These are phyloP conservation scores for Colletotrichum tofieldiae DNA, from an alignment of 2,329 filamentous ascomycete genomes.

Conservation along the genomic window DNA sequence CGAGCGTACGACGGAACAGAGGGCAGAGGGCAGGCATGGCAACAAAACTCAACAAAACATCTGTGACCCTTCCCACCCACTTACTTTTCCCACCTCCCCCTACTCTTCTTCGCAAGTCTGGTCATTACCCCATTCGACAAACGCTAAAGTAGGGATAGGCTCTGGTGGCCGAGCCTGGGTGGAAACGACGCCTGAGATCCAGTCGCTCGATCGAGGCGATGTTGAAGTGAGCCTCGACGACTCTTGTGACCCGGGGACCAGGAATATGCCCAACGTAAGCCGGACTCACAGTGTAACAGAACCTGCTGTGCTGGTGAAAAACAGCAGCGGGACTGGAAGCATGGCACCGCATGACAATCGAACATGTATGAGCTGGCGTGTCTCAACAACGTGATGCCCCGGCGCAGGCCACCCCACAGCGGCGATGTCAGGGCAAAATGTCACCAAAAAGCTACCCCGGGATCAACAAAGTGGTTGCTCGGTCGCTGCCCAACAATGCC, in stretches of 20 bases:
- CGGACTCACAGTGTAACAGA: background rate
- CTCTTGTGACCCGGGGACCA: background rate
- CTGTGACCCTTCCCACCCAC: background rate
- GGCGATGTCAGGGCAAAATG: conserved; percentile 7
- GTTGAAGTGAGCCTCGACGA: background rate
- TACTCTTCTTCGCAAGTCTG: background rate
- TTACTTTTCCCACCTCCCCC: background rate
- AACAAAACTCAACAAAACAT: background rate
- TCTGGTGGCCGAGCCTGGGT: background rate
- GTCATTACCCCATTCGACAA: background rate
- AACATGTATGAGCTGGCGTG: conserved; percentile 23
- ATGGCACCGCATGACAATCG: conserved; percentile 18
- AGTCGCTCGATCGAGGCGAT: background rate
- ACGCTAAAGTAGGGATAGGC: background rate
- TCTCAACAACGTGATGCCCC: conserved; percentile 37
- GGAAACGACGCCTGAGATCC: background rate
- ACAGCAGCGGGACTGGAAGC: background rate
- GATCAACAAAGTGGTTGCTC: background rate
- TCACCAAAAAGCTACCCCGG: background rate
- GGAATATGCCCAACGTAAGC: background rate
- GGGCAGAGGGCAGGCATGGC: too few relatives aligned
- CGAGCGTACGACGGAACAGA: background rate
- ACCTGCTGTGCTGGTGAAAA: background rate
- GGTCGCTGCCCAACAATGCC: conserved; percentile 35
- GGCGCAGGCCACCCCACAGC: background rate